Base-by-base conservation (phyloP, 192 early-diverging fungal species). In the Entophlyctis helioformis region DNA sequence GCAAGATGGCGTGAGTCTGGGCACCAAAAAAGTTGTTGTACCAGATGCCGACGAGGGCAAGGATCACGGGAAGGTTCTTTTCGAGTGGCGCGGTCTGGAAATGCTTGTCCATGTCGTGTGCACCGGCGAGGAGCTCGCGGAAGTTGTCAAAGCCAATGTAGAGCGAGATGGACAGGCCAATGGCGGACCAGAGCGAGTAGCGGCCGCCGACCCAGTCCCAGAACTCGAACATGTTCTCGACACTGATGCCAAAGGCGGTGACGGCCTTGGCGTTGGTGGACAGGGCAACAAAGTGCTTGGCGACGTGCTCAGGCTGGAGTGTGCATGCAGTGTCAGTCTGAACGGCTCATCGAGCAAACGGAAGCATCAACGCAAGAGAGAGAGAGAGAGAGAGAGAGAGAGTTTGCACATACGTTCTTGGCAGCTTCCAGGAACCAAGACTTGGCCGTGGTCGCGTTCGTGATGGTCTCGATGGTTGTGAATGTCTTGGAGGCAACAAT, bases 201-300 rank as follows among this genome's bases (percentile, higher is more conserved):
- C 95, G 84, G 31, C 95, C 95, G 58, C 95, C 95, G 42, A 97
- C 69, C 91, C 92, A 96, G 67, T 96, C 92, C 91, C 91, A 94
- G 76, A 97, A 97, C 66, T 89, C 82, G 80, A 98, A 98, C 95
- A 98, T 98, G 77, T 98, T 98, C 53, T 80, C 70, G n/a, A 80
- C 59, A 63, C 81, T 78, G 51, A 98, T 98, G 42, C 95, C 95
- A 60, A 98, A 98, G 25, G 74, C 83, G 43, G 82, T 74, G 19
- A 94, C 90, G 4, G 67, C 83, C 56, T 82, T 74, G 23, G 80
- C 80, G 79, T 97, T 97, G 53, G 94, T 97, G 11, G 91, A 96
- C 39, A 97, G 74, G 0, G 95, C 92, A 32, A 96, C 89, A 76
- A 98, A 98, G 71, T 98, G 95, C 74, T 98, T 98, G 39, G 95